phyloP scores from a whole-genome alignment of 805 yeast genomes.

The Clavispora carvajalis region DNA sequence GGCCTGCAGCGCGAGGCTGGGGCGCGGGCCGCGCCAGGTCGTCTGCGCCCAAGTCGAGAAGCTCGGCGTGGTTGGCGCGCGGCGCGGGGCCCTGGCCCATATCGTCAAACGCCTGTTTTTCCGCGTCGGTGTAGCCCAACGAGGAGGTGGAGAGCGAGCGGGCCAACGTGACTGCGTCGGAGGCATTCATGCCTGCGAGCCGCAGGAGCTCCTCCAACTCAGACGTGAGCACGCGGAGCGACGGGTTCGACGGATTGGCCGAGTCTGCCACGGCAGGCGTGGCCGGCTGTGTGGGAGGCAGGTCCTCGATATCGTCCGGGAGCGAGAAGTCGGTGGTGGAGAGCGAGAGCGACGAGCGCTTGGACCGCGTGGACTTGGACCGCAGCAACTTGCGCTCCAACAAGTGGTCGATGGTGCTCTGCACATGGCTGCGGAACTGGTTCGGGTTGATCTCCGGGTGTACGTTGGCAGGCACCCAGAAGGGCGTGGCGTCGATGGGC shows the following conservation, averaged over 20 bases:
- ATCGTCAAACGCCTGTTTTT: conserved; percentile 38
- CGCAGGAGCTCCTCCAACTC: conserved; percentile 73
- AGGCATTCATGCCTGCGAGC: conserved; percentile 70
- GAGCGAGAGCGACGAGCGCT: conserved; percentile 13
- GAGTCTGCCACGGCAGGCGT: too few relatives aligned
- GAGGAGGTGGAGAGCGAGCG: conserved; percentile 71
- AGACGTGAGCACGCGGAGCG: conserved; percentile 63
- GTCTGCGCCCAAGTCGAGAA: conserved; percentile 12
- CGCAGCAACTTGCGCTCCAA: conserved; percentile 32
- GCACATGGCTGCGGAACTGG: conserved; percentile 65
- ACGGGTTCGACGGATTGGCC: conserved; percentile 41
- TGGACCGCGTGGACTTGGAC: conserved; percentile 9
- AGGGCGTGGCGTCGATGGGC: conserved; percentile 31
- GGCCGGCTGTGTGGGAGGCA: too few relatives aligned
- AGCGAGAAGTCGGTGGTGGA: conserved; percentile 10
- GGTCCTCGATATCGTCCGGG: background rate
- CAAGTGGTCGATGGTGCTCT: conserved; percentile 49
- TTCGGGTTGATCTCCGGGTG: conserved; percentile 97
- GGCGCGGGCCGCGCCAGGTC: conserved; percentile 3
- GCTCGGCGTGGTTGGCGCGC: conserved; percentile 6
- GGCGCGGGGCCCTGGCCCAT: conserved; percentile 15
- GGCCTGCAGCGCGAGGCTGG: background rate
- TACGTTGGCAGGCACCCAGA: conserved; percentile 94
- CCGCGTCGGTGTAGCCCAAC: conserved; percentile 51
- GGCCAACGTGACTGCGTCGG: conserved; percentile 80